These are phyloP conservation scores for Schizopora paradoxa DNA, from an alignment of 1,284 basidiomycete genomes.

Conservation along the genomic window DNA sequence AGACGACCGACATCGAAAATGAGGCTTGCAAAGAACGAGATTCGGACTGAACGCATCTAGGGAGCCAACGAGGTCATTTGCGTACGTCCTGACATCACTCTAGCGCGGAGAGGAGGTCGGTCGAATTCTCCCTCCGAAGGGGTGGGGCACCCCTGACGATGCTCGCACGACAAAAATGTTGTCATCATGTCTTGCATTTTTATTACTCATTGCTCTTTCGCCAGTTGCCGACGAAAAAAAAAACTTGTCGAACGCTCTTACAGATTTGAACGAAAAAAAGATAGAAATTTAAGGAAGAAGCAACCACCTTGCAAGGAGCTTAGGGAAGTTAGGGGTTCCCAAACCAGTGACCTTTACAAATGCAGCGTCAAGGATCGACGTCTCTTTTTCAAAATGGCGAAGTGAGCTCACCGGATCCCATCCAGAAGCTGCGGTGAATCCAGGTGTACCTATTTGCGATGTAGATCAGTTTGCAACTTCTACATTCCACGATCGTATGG, in stretches of 20 bases:
- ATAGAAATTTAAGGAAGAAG: slow-evolving; percentile 5
- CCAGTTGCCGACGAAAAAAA: too few relatives aligned
- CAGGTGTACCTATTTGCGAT: background rate
- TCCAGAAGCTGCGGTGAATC: slow-evolving; percentile 1
- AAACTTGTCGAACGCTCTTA: background rate
- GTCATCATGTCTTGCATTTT: too few relatives aligned
- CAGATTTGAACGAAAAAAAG: background rate
- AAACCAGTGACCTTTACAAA: slow-evolving; percentile 10
- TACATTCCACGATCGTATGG: background rate
- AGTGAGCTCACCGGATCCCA: slow-evolving; percentile 3
- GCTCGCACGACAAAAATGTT: too few relatives aligned
- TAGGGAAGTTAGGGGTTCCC: slow-evolving; percentile 12
- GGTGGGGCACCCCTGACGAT: too few relatives aligned
- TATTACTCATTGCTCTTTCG: too few relatives aligned
- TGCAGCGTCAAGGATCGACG: background rate
- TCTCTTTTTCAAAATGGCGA: background rate
- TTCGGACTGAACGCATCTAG: too few relatives aligned
- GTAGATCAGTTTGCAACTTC: background rate
- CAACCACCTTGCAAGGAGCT: slow-evolving; percentile 4
- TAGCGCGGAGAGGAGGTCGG: too few relatives aligned
- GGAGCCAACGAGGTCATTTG: too few relatives aligned
- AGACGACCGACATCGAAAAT: too few relatives aligned
- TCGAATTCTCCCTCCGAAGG: too few relatives aligned
- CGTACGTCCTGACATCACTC: too few relatives aligned
- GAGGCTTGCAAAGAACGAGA: too few relatives aligned